Conservation (phyloP, 164 flowering plant genomes). For the Pachysandra terminalis region DNA sequence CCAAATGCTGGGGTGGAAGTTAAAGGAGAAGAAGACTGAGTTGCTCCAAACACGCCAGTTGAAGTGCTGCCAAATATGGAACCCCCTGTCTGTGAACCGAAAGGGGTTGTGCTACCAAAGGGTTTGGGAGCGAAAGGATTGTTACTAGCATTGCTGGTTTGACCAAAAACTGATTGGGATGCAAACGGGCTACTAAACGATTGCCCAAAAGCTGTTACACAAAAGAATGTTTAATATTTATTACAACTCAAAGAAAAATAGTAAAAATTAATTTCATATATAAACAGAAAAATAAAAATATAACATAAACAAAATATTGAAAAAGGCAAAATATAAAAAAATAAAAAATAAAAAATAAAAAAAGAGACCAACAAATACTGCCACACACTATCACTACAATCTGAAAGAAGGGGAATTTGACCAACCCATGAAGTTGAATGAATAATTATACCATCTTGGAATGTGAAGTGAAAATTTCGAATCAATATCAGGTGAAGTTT, state of each 20-base stretch:
- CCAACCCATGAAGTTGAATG: too few species aligned
- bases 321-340: too few species aligned
- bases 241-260: neutral
- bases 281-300: neutral
- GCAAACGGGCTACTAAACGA: conserved; percentile 83
- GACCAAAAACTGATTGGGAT: conserved; percentile 81
- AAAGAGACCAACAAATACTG: too few species aligned
- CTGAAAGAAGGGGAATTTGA: too few species aligned
- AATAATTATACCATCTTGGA: neutral
- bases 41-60: conserved; percentile 87
- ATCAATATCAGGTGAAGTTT: neutral
- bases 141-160: conserved; percentile 52
- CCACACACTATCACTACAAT: too few species aligned
- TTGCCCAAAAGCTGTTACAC: conserved; percentile 89
- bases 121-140: conserved; percentile 97
- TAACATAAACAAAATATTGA: neutral
- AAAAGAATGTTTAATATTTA: conserved; percentile 5
- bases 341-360: too few species aligned
- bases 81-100: conserved; percentile 84
- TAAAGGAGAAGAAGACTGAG: conserved; percentile 67
- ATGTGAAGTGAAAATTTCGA: neutral
- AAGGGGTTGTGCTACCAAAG: conserved; percentile 71
- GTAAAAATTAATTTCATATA: neutral
- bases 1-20: conserved; percentile 72
- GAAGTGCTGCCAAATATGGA: conserved; percentile 90